Base-by-base conservation (phyloP, 257 asterid species). In the Solanum pinnatisectum region DNA sequence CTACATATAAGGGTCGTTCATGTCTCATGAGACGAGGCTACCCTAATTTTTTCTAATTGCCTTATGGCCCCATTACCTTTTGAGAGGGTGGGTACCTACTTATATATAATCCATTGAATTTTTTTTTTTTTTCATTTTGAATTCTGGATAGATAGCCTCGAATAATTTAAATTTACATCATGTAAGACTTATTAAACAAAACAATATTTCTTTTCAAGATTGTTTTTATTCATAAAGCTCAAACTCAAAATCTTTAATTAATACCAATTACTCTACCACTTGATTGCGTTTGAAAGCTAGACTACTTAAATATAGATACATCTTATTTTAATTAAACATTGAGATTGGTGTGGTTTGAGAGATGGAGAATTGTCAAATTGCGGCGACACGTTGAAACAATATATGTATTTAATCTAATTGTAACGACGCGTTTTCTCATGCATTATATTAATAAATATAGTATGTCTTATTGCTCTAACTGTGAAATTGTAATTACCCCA, bases 11-110 rank as follows among this genome's bases (percentile, higher is more conserved):
- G 86, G 44, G 86, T 10, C 67, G 25, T 82, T 82, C 86, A 2
- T 82, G 32, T 82, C 70, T 18, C 86, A 49, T 82, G 86, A 8
- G 86, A 82, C 44, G 86, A 49, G 44, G 86, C 86, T 82, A 82
- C 8, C 70, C 86, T 82, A 82, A 18, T 0, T 10, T 0, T 40
- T n/a, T 42, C 60, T 10, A 49, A 11, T 32, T 82, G 67, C 44
- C 20, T 30, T 81, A 46, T 5, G 44, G 10, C 70, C 23, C 23
- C 30, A 46, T 13, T 44, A 79, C 84, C 39, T 44, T 79, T 79
- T 79, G 60, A 78, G 84, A 25, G 84, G n/a, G 12, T 6, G 3
- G 49, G 30, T 73, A 22, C 82, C 30, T 73, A 36, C 30, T 20
- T 36, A 73, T 73, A 9, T 5, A 73, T 73, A 73, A 73, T 73